These are phyloP conservation scores for Backusella tuberculispora DNA, from an alignment of 192 early-diverging fungal genomes.

Conservation along the genomic window DNA sequence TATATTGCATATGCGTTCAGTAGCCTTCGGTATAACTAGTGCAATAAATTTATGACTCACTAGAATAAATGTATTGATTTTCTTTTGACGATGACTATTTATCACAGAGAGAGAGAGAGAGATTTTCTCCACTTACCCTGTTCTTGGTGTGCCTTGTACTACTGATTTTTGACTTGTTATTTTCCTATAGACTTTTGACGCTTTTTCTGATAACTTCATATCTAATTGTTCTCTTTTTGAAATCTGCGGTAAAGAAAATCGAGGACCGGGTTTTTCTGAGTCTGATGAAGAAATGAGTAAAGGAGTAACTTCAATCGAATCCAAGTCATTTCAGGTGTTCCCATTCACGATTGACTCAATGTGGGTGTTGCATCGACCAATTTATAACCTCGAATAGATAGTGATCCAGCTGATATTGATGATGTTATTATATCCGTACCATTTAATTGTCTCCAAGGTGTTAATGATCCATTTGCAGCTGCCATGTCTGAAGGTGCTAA, in stretches of 20 bases:
- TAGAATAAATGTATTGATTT: too few species aligned
- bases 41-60: too few species aligned
- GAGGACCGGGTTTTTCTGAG: conserved; percentile 47
- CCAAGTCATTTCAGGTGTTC: conserved; percentile 83
- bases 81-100: too few species aligned
- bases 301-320: conserved; percentile 81
- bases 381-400: conserved; percentile 53
- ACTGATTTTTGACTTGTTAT: not conserved
- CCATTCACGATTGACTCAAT: conserved; percentile 63
- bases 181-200: conserved; percentile 56
- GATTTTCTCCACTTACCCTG: too few species aligned
- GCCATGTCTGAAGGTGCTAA: conserved; percentile 20
- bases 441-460: conserved; percentile 29
- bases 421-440: conserved; percentile 1
- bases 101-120: too few species aligned
- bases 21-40: too few species aligned
- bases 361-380: conserved; percentile 75
- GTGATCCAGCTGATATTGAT: not conserved
- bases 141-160: conserved; percentile 48
- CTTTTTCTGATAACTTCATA: conserved; percentile 62
- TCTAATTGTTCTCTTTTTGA: conserved; percentile 67
- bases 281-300: conserved; percentile 65
- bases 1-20: too few species aligned
- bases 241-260: conserved; percentile 64
- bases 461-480: conserved; percentile 19